A percentile compares a stretch with the other conserved stretches of the same genome.
Evolutionary conservation across 2,329 filamentous ascomycete genomes (phyloP).

Genomic region (Pyricularia grisea): DNA sequence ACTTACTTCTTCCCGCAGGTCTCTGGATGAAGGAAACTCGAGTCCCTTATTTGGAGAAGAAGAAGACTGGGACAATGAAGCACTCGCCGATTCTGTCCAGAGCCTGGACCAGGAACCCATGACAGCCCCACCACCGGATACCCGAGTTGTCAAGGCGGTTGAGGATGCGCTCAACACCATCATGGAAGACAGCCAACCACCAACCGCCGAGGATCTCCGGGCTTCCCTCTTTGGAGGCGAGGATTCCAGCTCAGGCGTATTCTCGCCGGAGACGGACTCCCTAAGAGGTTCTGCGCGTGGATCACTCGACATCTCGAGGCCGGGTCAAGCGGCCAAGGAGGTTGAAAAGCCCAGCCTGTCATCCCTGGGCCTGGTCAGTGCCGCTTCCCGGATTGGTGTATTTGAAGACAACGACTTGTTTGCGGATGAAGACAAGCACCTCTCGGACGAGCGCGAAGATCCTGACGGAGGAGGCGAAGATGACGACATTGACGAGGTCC

Average conservation of each 20-base stretch:
- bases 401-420: slow-evolving; percentile 93
- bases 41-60: slow-evolving; percentile 66
- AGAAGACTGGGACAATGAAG: slow-evolving; percentile 65
- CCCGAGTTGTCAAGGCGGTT: slow-evolving; percentile 81
- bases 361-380: slow-evolving; percentile 82
- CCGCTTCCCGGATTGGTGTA: slow-evolving; percentile 78
- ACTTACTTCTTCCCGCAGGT: slow-evolving; percentile 44
- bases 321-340: slow-evolving; percentile 20
- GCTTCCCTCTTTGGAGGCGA: slow-evolving; percentile 57
- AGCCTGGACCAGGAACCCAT: slow-evolving; percentile 69
- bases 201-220: slow-evolving; percentile 54
- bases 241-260: slow-evolving; percentile 38
- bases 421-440: slow-evolving; percentile 74
- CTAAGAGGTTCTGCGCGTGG: slow-evolving; percentile 10
- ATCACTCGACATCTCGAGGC: slow-evolving; percentile 24
- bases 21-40: slow-evolving; percentile 54
- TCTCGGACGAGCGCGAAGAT: slow-evolving; percentile 79
- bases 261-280: slow-evolving; percentile 17
- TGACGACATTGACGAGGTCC: slow-evolving; percentile 70
- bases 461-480: slow-evolving; percentile 47
- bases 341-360: slow-evolving; percentile 74
- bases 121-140: slow-evolving; percentile 57
- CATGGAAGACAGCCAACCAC: slow-evolving; percentile 64
- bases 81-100: slow-evolving; percentile 60
- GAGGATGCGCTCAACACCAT: slow-evolving; percentile 88